Evolutionary conservation across 768 basidiomycete species (phyloP), one percentile per base, ranked within the genome.

Genomic region (Russula ochroleuca): DNA sequence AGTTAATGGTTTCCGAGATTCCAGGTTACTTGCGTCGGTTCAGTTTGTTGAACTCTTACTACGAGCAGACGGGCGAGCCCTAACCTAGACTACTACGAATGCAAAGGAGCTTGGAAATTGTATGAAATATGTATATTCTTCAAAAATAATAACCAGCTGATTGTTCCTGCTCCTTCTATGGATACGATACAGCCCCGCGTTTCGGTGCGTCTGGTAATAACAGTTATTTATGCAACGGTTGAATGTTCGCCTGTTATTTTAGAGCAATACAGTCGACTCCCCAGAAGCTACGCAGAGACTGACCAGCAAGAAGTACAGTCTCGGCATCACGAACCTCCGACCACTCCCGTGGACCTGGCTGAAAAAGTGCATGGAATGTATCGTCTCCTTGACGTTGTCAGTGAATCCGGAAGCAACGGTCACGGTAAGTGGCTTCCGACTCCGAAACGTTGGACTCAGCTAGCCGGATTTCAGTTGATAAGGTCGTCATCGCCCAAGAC

Each of bases 401-500:
- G 72, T 21, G 84, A 85, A 63, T 73, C 76, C 40, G 78, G 78
- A 2, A 81, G 77, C 41, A 78, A 80, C 7, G 82, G 83, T 0
- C 73, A 83, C 3, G 83, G 84, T 83, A 64, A 59, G 75, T 63
- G 21, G 5, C 14, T 37, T 28, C 13, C 11, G 28, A 15, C 38
- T 14, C 7, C 1, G 19, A 17, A 43, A 14, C 7, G 0, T 23
- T 35, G 6, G 23, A n/a, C n/a, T 59, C 2, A 58, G 5, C 17
- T 31, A 17, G 21, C 19, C 17, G 3, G 8, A 54, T 19, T 19
- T 14, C 61, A 84, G 85, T 85, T 49, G 83, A 85, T 65, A 86
- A 87, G 69, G 78, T 86, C 41, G 80, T 86, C 71, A 85, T 86
- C 37, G 75, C 76, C 3, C 82, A 84, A 69, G 74, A 77, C 3